Evolutionary conservation across 225 moss, liverwort and hornwort species (phyloP), one percentile per base, ranked within the genome.

Genomic region (Pseudoscleropodium purum): DNA sequence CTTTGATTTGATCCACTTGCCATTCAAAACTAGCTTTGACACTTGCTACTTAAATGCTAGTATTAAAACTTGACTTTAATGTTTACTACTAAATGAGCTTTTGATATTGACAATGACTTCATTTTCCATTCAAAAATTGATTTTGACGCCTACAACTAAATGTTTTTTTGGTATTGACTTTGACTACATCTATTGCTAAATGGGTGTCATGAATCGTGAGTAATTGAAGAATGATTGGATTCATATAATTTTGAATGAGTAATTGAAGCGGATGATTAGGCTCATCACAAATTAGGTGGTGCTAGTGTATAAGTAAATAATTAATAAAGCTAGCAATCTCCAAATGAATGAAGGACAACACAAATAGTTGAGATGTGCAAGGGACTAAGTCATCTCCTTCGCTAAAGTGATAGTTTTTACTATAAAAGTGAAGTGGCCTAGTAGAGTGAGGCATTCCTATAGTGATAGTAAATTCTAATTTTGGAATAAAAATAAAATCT

Each of bases 91-190:
- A 23, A 45, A 27, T 45, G 17, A 29, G 2, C 29, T 74, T 27
- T 0, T 41, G 0, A 16, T 15, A 30, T 74, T 47, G 45, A 74
- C 18, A 45, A 11, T 45, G 10, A 47, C 18, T 72, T 43, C 41
- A 43, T 26, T 72, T 72, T 3, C 7, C 15, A 41, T 72, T 41
- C 16, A 74, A 45, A 74, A 74, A 74, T 45, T 73, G 16, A 1
- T 2, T 45, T 1, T 31, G 0, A 31, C 0, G 0, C 11, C 47
- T 2, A 18, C 31, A 45, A 75, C 5, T 8, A 51, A 49, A 51
- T 51, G 5, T 2, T 0, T 7, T 51, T 34, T 0, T 12, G 0
- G 5, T 34, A 21, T 21, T 33, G 33, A 49, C 20, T 75, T 49
- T 75, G 33, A 75, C 20, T 76, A 33, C 8, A 13, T 0, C 9